Evolutionary conservation across 176 grass and related monocot species (phyloP).

Genomic region (Aegilops tauschii): DNA sequence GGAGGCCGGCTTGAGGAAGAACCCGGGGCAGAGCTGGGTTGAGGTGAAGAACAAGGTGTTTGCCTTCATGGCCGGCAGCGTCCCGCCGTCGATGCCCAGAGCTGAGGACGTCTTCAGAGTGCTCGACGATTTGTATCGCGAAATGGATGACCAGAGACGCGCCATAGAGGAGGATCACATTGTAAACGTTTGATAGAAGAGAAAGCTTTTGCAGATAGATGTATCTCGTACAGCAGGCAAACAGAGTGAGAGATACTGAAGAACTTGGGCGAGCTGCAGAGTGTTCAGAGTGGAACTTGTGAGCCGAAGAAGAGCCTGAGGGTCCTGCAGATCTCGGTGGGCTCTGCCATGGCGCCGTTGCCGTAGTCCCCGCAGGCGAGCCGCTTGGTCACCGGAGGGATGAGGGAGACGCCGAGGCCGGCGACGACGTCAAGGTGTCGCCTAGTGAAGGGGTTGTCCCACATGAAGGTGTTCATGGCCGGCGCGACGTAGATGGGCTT

Average conservation of each 20-base stretch:
- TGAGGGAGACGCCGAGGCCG: constrained; percentile 52
- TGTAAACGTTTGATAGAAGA: neutral
- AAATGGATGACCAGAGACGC: constrained; percentile 33
- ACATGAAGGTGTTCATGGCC: constrained; percentile 90
- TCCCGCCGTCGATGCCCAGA: neutral
- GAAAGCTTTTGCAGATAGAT: neutral
- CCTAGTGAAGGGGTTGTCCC: constrained; percentile 71
- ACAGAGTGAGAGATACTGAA: neutral
- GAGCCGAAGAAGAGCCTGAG: constrained; percentile 42
- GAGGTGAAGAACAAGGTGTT: constrained; percentile 42
- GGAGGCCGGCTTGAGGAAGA: constrained; percentile 55
- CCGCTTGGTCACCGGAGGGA: constrained; percentile 58
- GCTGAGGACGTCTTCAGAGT: constrained; percentile 18
- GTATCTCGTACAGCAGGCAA: neutral
- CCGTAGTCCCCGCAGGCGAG: constrained; percentile 74
- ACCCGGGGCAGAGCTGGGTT: constrained; percentile 65
- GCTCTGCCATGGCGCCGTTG: constrained; percentile 70
- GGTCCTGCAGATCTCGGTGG: constrained; percentile 44
- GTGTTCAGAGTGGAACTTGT: neutral
- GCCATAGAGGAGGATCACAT: neutral
- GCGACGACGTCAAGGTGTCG: constrained; percentile 47
- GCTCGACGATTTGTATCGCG: constrained; percentile 28
- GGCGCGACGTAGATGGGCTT: constrained; percentile 76
- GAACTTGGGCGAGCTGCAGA: too few species aligned
- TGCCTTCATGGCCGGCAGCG: constrained; percentile 24